Evolutionary conservation across 495 filamentous ascomycete genomes (phyloP).

Genomic region (Parathielavia hyrcaniae): DNA sequence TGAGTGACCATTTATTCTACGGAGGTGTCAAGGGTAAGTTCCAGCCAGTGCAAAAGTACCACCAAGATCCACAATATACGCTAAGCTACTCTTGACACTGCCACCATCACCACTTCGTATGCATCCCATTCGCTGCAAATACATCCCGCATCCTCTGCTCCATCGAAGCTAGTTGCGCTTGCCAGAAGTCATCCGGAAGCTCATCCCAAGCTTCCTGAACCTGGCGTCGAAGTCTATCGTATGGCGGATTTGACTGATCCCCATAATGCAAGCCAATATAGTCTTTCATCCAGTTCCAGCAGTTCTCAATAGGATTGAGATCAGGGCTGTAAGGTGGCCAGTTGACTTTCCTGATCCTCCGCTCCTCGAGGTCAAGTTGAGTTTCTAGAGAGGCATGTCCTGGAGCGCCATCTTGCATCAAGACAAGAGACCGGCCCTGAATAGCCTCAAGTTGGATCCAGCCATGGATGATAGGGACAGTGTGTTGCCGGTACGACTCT

Average conservation of each 20-base stretch:
- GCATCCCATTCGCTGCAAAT: too few relatives aligned
- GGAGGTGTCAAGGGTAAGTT: too few relatives aligned
- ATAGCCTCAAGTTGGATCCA: slow-evolving; percentile 14
- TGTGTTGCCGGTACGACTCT: slow-evolving; percentile 21
- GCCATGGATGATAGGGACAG: slow-evolving; percentile 25
- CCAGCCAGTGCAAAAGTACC: too few relatives aligned
- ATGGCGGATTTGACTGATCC: slow-evolving; percentile 15
- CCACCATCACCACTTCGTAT: too few relatives aligned
- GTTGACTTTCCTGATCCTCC: slow-evolving; percentile 18
- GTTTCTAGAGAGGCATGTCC: slow-evolving; percentile 16
- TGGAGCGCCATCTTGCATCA: slow-evolving; percentile 27
- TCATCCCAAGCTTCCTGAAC: slow-evolving; percentile 26
- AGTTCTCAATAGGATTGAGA: slow-evolving; percentile 29
- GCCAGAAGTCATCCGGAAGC: too few relatives aligned
- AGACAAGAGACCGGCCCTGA: too few relatives aligned
- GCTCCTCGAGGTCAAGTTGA: slow-evolving; percentile 4
- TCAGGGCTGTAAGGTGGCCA: slow-evolving; percentile 28
- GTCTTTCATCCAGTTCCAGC: slow-evolving; percentile 32
- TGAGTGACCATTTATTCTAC: too few relatives aligned
- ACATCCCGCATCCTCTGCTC: too few relatives aligned
- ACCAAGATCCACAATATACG: too few relatives aligned
- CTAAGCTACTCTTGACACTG: too few relatives aligned
- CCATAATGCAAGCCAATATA: slow-evolving; percentile 21
- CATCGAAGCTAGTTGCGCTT: too few relatives aligned
- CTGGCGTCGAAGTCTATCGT: slow-evolving; percentile 16